Evolutionary conservation across 768 basidiomycete genomes (phyloP).

Genomic region (Sarcodon aspratus): DNA sequence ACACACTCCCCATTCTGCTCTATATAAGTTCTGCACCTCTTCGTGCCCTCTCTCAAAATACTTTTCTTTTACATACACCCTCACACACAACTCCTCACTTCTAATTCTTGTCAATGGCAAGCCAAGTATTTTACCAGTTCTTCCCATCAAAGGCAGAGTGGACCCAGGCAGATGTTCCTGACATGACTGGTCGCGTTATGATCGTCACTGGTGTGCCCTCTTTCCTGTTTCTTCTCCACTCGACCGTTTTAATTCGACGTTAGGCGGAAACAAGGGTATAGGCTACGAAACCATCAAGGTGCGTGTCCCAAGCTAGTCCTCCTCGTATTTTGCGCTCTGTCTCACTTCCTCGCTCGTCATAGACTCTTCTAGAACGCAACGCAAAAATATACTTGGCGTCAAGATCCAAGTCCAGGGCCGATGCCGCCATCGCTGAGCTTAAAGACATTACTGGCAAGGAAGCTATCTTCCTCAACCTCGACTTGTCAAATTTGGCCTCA

Average conservation of each 20-base stretch:
- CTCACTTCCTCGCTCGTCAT: neutral
- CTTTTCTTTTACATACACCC: no score
- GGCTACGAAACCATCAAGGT: slow-evolving; percentile 53
- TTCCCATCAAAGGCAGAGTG: no score
- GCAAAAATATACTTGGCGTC: slow-evolving; percentile 58
- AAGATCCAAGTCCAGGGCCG: slow-evolving; percentile 32
- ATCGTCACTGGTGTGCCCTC: slow-evolving; percentile 27
- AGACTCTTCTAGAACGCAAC: slow-evolving; percentile 44
- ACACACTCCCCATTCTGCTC: no score
- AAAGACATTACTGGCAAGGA: slow-evolving; percentile 31
- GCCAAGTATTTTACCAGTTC: no score
- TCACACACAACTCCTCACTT: no score
- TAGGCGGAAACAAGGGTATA: slow-evolving; percentile 34
- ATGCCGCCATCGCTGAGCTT: slow-evolving; percentile 40
- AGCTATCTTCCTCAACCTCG: slow-evolving; percentile 31
- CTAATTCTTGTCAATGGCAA: no score
- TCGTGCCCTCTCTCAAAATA: no score
- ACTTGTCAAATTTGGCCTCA: slow-evolving; percentile 25
- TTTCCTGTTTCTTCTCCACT: no score
- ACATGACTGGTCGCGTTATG: slow-evolving; percentile 23
- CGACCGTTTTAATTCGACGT: no score
- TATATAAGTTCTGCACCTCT: no score
- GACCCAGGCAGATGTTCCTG: slow-evolving; percentile 49
- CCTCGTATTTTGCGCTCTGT: neutral
- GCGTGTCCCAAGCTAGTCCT: slow-evolving; percentile 1